Base-by-base conservation (phyloP, 2,329 filamentous ascomycete species). In the Cercospora janseana region DNA sequence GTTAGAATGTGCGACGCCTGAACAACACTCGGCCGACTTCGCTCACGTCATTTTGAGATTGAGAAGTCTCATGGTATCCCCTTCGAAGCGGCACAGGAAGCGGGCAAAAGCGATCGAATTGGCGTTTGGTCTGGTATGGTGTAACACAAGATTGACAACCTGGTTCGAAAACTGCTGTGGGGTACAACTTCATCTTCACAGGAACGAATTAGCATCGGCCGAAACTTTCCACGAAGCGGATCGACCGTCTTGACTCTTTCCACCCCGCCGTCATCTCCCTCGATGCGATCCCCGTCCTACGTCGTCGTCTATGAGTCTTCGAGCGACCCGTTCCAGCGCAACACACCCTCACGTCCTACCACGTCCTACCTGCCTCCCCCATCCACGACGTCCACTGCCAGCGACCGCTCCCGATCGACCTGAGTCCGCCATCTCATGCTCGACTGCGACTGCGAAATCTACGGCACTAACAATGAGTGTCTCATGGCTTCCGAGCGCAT, bases 261-360 rank as follows among this genome's bases (percentile, higher is more conserved):
- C 49, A 15, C 51, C 37, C 50, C 48, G 48, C 44, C 52, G 52
- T 52, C 52, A 38, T 51, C 20, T 41, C n/a, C 37, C 38, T 50
- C 47, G 47, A 50, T 32, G 47, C 50, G 45, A 31, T 40, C 51
- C 35, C 46, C n/a, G n/a, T n/a, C n/a, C 15, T 44, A 12, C 45
- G 23, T 43, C 52, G 28, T 52, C 49, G 41, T 44, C 32, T 37
- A 41, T 43, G 26, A 29, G 16, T 15, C n/a, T 29, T 49, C 50
- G 35, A 50, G 28, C 37, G 41, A 29, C 20, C 31, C 24, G 15
- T 50, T 35, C 46, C 16, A 32, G 24, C 31, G 34, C 46, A 49
- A 37, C 27, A 41, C 38, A 13, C 26, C 35, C 9, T 26, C 37
- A 28, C 34, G 35, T 31, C 38, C 37, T 45, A 28, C 51, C 37